Base-by-base conservation (phyloP, 352 stramenopile genomes). In the Pythium brassicae region DNA sequence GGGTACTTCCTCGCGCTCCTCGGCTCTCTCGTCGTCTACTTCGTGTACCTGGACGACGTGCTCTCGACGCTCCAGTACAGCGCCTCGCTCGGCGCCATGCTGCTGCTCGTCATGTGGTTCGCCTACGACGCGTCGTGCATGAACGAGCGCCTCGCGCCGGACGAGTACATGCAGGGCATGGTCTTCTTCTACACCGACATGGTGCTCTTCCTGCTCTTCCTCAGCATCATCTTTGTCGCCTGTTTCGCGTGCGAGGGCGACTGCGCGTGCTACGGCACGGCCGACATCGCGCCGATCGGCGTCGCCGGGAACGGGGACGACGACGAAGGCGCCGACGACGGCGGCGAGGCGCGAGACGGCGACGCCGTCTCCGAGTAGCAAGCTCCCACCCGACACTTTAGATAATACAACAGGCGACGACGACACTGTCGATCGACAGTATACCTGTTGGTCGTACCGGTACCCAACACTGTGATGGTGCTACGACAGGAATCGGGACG, bases 161-260 rank as follows among this genome's bases (percentile, higher is more conserved):
- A 91, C 63, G 80, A 91, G 63, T 91, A 89, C 64, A 89, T 91
- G 80, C 78, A 88, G 55, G 80, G 80, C 51, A 84, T 90, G 78
- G 75, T 91, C 20, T 87, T 87, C 62, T 91, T 87, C 65, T 91
- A 91, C 67, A 91, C 81, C 4, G 81, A 91, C 53, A 88, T 89
- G 70, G 78, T 88, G 52, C 72, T 91, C 12, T 91, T 89, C 68
- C 46, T 91, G 35, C 57, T 89, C 43, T 91, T 91, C 62, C 49
- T 91, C 23, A 79, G 77, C 61, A 86, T 87, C 62, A 84, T 91
- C 59, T 82, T 91, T 61, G 72, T 91, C 29, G 74, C 76, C 17
- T 91, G 78, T 48, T 86, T 89, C 53, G 80, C 80, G 8, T 91
- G 79, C 43, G 80, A 91, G 66, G 80, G 80, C 37, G 80, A 89